phyloP scores from a whole-genome alignment of 495 filamentous ascomycete species.

The Viridothelium virens region DNA sequence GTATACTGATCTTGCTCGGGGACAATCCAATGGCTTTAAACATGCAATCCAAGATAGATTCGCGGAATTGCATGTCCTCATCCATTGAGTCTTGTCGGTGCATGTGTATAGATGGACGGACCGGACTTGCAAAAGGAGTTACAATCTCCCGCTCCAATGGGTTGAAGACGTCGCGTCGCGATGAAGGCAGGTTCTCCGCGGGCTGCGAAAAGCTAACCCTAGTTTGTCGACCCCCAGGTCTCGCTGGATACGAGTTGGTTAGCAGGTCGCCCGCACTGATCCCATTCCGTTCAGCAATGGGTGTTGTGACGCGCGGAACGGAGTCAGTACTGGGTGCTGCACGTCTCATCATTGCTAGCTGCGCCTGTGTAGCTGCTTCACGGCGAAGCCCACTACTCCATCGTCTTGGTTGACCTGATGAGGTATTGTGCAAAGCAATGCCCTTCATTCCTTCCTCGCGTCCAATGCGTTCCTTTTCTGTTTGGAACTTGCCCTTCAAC shows the following conservation, averaged over 20 bases:
- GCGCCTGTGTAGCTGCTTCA: constrained; percentile 63
- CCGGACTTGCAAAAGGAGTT: constrained; percentile 41
- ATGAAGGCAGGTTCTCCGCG: constrained; percentile 19
- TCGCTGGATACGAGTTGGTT: constrained; percentile 59
- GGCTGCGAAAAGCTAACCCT: constrained; percentile 37
- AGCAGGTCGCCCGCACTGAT: constrained; percentile 57
- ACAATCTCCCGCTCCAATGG: constrained; percentile 49
- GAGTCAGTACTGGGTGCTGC: background rate
- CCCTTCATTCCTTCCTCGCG: constrained; percentile 83
- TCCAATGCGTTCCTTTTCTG: constrained; percentile 75
- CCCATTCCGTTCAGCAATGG: constrained; percentile 9
- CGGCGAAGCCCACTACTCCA: constrained; percentile 71
- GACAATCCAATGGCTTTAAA: constrained; percentile 88
- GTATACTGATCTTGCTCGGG: constrained; percentile 51
- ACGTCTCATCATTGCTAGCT: constrained; percentile 38
- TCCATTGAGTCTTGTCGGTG: constrained; percentile 67
- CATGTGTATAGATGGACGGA: constrained; percentile 43
- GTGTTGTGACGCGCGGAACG: constrained; percentile 23
- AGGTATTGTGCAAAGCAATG: constrained; percentile 80
- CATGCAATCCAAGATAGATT: constrained; percentile 88
- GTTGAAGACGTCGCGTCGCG: constrained; percentile 35
- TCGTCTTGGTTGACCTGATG: constrained; percentile 42
- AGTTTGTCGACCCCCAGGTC: constrained; percentile 43
- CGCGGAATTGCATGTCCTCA: constrained; percentile 79
- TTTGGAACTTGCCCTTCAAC: constrained; percentile 85